A percentile compares a stretch with the other conserved stretches of the same genome.
Evolutionary conservation across 768 basidiomycete genomes (phyloP).

Genomic region (Auricularia cornea): DNA sequence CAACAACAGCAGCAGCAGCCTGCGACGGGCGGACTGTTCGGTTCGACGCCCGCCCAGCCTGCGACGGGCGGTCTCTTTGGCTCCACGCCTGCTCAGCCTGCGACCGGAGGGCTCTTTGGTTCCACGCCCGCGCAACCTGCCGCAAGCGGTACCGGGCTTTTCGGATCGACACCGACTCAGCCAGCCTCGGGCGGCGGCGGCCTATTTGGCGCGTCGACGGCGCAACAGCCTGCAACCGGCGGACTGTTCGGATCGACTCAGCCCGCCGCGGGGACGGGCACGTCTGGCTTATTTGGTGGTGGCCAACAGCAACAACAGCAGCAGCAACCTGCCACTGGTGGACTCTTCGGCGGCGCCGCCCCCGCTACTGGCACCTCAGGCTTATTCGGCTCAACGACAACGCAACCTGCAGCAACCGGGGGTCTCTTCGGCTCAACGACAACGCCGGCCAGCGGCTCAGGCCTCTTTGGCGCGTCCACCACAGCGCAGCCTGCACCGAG

Average conservation of each 20-base stretch:
- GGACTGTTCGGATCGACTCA: constrained; percentile 10
- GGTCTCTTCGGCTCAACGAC: constrained; percentile 10
- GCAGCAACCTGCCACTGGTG: constrained; percentile 3
- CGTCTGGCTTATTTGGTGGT: not conserved
- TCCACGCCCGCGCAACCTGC: constrained; percentile 2
- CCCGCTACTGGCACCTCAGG: constrained; percentile 3
- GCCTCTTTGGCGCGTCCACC: constrained; percentile 6
- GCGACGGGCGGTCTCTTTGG: constrained; percentile 7
- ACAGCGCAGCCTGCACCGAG: not conserved
- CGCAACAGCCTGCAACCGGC: not conserved
- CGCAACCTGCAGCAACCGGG: not conserved
- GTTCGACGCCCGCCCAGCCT: constrained; percentile 4
- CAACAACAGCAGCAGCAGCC: not conserved
- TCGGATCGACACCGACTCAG: constrained; percentile 5
- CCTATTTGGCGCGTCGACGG: constrained; percentile 11
- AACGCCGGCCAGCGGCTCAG: constrained; percentile 4
- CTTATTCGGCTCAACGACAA: constrained; percentile 13
- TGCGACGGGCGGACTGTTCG: constrained; percentile 16
- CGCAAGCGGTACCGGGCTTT: constrained; percentile 9
- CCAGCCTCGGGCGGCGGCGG: constrained; percentile 6
- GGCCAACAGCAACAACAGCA: not conserved
- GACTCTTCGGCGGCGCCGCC: constrained; percentile 11
- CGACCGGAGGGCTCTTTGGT: constrained; percentile 17
- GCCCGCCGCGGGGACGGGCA: constrained; percentile 11
- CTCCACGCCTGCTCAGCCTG: not conserved